Base-by-base conservation (phyloP, 306 rosid genomes). In the Crotalaria pallida region DNA sequence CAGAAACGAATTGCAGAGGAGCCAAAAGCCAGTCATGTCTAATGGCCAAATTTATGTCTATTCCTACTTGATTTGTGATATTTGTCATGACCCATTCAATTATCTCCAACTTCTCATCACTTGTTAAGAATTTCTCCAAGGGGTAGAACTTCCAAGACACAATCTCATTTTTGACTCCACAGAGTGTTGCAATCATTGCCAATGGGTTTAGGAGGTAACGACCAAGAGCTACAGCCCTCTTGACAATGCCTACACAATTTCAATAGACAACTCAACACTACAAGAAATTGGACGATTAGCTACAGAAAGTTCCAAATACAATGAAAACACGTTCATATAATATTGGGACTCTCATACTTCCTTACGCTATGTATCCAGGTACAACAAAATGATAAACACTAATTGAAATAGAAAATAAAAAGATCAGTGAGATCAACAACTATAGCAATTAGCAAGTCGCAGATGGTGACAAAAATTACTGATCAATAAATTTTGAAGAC, bases 161-260 rank as follows among this genome's bases (percentile, higher is more conserved):
- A 22, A 79, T 29, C 79, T 83, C 84, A 15, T 76, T 75, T 27
- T 79, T 68, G 36, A 7, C 62, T 60, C 84, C 86, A 61, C 84
- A 83, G n/a, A 83, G 76, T 19, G 83, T 83, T 79, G 86, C 86
- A 43, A 79, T 78, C 86, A 83, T 79, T n/a, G 81, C 84, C 81
- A 79, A 48, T 7, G 86, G 86, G 49, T 83, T 83, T 31, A 79
- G 69, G 72, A 79, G 79, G 77, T 65, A 83, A 61, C 86, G 86
- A 40, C 86, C 84, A 51, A 83, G 86, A 60, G 86, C 86, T 70
- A 83, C 84, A 16, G 86, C 84, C 67, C 86, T 71, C 79, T 62
- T 83, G 48, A 83, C 79, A 60, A 83, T 75, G 71, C 81, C 86
- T 83, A 55, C 18, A 75, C 16, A 50, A 19, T 52, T 65, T 66